A percentile compares a stretch with the other conserved stretches of the same genome.
These are phyloP conservation scores for Pulveroboletus sp. DNA, from an alignment of 768 basidiomycete species.

Conservation along the genomic window DNA sequence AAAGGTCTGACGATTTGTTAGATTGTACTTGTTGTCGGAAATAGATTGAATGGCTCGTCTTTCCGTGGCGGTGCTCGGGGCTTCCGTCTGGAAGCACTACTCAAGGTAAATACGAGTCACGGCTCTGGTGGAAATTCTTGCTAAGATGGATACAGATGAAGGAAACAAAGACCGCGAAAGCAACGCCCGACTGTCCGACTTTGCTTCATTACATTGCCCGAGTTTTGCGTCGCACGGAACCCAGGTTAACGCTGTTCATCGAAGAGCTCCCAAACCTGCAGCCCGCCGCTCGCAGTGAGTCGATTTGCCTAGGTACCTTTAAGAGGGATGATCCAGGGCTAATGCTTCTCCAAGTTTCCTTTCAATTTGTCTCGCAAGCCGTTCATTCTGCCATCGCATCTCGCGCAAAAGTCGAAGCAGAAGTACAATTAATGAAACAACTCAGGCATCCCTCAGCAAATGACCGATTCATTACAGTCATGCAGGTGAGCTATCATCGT, in stretches of 20 bases:
- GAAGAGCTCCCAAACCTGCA: constrained; percentile 80
- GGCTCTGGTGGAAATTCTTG: not conserved
- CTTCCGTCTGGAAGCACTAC: constrained; percentile 76
- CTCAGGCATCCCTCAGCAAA: constrained; percentile 29
- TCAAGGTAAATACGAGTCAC: constrained; percentile 53
- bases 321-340: not conserved
- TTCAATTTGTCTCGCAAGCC: constrained; percentile 55
- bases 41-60: constrained; percentile 73
- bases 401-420: constrained; percentile 49
- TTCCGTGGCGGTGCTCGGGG: constrained; percentile 83
- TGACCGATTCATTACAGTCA: constrained; percentile 63
- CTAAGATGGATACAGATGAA: constrained; percentile 50
- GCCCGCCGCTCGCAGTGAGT: constrained; percentile 71
- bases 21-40: constrained; percentile 75
- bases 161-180: constrained; percentile 74
- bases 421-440: constrained; percentile 44
- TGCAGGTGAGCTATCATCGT: constrained; percentile 48
- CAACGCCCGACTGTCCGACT: constrained; percentile 70
- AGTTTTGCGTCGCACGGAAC: constrained; percentile 63
- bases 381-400: constrained; percentile 57
- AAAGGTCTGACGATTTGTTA: constrained; percentile 24
- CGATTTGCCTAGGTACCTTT: not conserved
- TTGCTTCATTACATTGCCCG: constrained; percentile 88
- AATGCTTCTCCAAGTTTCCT: constrained; percentile 54
- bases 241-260: constrained; percentile 62